phyloP scores from a whole-genome alignment of 2,329 filamentous ascomycete species.

The Pseudogymnoascus sp. region DNA sequence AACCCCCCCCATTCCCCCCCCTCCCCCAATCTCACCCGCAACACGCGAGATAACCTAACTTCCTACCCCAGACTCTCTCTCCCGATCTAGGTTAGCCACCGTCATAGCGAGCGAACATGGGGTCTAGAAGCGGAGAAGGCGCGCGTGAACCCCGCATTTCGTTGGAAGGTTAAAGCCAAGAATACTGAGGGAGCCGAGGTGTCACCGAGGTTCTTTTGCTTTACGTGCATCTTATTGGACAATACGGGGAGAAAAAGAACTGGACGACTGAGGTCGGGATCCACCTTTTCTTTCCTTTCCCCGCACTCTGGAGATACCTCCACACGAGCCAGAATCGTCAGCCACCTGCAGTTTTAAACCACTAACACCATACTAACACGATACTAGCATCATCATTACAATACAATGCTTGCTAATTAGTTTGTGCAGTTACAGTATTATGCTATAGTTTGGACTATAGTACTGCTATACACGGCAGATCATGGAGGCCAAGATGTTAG shows the following conservation, averaged over 20 bases:
- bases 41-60: neutral
- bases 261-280: neutral
- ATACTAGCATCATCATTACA: neutral
- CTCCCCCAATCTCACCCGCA: neutral
- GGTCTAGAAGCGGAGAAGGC: neutral
- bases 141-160: neutral
- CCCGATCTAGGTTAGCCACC: neutral
- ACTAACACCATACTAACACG: neutral
- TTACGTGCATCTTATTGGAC: neutral
- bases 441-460: neutral
- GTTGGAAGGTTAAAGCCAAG: no score
- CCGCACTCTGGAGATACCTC: neutral
- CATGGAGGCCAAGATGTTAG: neutral
- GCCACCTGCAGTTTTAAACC: neutral
- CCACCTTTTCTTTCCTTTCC: neutral
- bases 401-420: neutral
- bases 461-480: neutral
- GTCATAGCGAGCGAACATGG: neutral
- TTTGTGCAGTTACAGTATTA: no score
- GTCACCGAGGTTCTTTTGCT: neutral
- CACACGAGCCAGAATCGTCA: neutral
- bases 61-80: neutral
- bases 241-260: neutral
- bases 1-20: no score
- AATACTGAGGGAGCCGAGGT: neutral